phyloP scores from a whole-genome alignment of 805 yeast genomes.

The Lipomyces mesembrius region DNA sequence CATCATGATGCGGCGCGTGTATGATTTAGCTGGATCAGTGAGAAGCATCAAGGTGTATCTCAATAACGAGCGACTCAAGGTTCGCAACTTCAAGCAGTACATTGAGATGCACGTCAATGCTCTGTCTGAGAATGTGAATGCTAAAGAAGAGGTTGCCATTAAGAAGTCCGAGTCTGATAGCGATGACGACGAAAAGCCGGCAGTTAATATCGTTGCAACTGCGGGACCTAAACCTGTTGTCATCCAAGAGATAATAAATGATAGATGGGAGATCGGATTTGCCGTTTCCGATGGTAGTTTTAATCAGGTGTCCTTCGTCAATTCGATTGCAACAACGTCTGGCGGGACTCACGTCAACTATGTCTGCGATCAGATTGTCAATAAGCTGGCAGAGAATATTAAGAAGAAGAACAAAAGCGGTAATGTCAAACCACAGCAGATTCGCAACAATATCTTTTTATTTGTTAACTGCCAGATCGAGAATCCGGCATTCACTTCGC shows the following conservation, averaged over 20 bases:
- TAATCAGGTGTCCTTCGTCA: slow-evolving; percentile 94
- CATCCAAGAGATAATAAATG: slow-evolving; percentile 78
- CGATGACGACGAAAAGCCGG: slow-evolving; percentile 45
- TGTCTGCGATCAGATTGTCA: slow-evolving; percentile 81
- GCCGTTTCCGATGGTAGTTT: slow-evolving; percentile 88
- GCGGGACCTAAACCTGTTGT: slow-evolving; percentile 57
- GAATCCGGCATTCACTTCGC: slow-evolving; percentile 96
- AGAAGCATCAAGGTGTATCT: slow-evolving; percentile 76
- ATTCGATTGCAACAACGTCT: slow-evolving; percentile 94
- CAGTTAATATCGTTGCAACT: slow-evolving; percentile 48
- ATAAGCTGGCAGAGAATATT: slow-evolving; percentile 71
- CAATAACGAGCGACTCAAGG: slow-evolving; percentile 71
- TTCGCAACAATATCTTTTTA: slow-evolving; percentile 84
- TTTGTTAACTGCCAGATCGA: slow-evolving; percentile 91
- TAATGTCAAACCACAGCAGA: slow-evolving; percentile 84
- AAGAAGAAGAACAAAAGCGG: slow-evolving; percentile 70
- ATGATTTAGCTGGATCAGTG: slow-evolving; percentile 93
- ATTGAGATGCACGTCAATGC: slow-evolving; percentile 89
- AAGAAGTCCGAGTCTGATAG: slow-evolving; percentile 43
- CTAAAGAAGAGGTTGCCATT: slow-evolving; percentile 49
- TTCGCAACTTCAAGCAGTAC: slow-evolving; percentile 80
- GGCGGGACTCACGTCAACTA: slow-evolving; percentile 96
- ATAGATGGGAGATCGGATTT: slow-evolving; percentile 95
- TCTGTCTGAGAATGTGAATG: slow-evolving; percentile 47
- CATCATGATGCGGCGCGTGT: slow-evolving; percentile 89